Evolutionary conservation across 2,329 filamentous ascomycete genomes (phyloP), one percentile per base, ranked within the genome.

Genomic region (Mollisia scopiformis): DNA sequence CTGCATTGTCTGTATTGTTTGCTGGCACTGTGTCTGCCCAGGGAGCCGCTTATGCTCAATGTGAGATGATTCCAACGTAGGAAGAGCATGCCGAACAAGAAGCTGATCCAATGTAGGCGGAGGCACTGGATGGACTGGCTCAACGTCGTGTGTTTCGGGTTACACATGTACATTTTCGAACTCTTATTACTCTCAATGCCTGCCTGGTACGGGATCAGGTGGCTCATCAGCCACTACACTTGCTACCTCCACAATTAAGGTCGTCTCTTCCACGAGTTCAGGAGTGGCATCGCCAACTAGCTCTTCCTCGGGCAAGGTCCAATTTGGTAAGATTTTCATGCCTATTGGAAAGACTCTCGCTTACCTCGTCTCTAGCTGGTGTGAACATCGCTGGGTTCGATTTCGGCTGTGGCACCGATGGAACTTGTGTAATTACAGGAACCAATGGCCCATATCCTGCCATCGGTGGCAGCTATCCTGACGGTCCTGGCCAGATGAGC

Each of bases 361-460:
- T 25, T 49, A 21, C 27, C 23, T 43, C 23, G 27, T 3, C 3
- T 49, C 35, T 13, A 69, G 68, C 66, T 47, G 69, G 69, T 46
- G 58, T 68, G 4, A 71, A 71, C 23, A 69, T 71, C 28, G 68
- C 66, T 28, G 80, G 80, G 2, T 79, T 80, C 57, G 80, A 82
- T 59, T 82, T 82, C 62, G 78, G 78, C 19, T 80, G 77, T 62
- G 65, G 65, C 11, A 80, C 76, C 6, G 72, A 76, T 33, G 69
- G 78, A 16, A 75, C 67, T 30, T 78, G 77, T 67, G 70, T 70
- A n/a, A 58, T 74, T 10, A 35, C 28, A 19, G 64, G 37, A n/a
- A 67, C 69, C 23, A 62, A 67, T 6, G 71, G 76, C 7, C 77
- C 79, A 6, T 58, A 76, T 2, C 41, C 63, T 4, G 50, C 63